Base-by-base conservation (phyloP, 768 basidiomycete genomes). In the Tremella mesenterica region DNA sequence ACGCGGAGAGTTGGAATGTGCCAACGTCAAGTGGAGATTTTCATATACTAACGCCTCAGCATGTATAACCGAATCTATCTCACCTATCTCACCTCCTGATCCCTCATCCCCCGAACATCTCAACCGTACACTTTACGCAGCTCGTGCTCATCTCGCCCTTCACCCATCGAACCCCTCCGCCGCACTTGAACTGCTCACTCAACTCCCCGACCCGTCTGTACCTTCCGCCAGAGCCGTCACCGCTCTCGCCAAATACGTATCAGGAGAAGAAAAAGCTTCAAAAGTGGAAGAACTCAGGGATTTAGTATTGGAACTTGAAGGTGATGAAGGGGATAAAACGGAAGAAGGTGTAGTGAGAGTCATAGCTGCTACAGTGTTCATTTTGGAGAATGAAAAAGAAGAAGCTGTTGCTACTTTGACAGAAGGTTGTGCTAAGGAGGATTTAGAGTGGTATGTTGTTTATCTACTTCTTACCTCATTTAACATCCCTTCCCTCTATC, bases 381-480 rank as follows among this genome's bases (percentile, higher is more conserved):
- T 83, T 14, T 76, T 81, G 29, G 86, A 86, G 14, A 85, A 84
- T 1, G 91, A 95, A 74, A 74, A 86, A 10, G 91, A 95, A 73
- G 91, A 96, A 74, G 91, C 90, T 1, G 75, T 95, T 23, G 91
- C 93, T 73, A 91, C 87, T 0, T 77, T 96, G 28, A 83, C 83
- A 7, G 80, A 75, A 9, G 79, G 80, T 38, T 69, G 80, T 5
- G 84, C 83, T 44, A 81, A 81, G 28, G 80, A 84, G 58, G 86
- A 88, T 62, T 79, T 90, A 31, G 91, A 96, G 77, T 86, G 87
- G 90, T 92, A 73, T 63, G 87, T 80, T 6, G 20, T 1, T 23
- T 50, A 21, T 16, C 53, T 12, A 7, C 20, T 26, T 39, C 33
- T 23, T 44, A 29, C 50, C 23, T 31, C n/a, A n/a, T n/a, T 31